Conservation (phyloP, 1,284 basidiomycete genomes). For the Cerioporus squamosus region DNA sequence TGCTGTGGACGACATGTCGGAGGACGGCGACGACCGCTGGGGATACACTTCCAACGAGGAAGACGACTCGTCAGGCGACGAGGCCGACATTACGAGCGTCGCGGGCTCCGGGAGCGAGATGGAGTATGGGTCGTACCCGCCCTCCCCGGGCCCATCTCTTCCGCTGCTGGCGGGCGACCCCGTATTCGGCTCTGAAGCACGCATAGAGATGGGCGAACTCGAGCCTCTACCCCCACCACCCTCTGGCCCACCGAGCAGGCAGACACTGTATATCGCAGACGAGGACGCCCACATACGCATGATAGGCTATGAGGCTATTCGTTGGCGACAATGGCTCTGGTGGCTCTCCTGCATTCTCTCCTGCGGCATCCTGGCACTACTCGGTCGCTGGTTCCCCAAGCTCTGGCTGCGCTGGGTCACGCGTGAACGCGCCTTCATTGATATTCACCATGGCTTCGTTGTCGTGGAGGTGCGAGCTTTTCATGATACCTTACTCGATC, state of each 20-base stretch:
- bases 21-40: conserved; percentile 71
- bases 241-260: conserved; percentile 78
- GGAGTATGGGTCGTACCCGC: conserved; percentile 70
- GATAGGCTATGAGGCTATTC: conserved; percentile 82
- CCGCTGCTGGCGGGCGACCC: conserved; percentile 76
- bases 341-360: conserved; percentile 70
- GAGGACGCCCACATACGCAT: conserved; percentile 92
- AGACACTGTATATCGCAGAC: conserved; percentile 88
- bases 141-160: conserved; percentile 61
- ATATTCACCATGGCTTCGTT: conserved; percentile 74
- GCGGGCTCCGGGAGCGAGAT: conserved; percentile 55
- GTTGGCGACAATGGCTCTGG: conserved; percentile 76
- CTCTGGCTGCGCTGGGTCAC: conserved; percentile 92
- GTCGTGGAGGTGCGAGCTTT: conserved; percentile 81
- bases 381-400: conserved; percentile 93
- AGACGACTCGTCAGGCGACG: conserved; percentile 41
- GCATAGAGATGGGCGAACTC: conserved; percentile 78
- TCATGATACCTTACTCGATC: not conserved
- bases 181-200: conserved; percentile 78
- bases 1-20: conserved; percentile 54
- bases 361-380: conserved; percentile 78
- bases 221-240: conserved; percentile 68
- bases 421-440: conserved; percentile 81
- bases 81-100: conserved; percentile 34
- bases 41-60: conserved; percentile 82